These are phyloP conservation scores for Pyricularia grisea DNA, from an alignment of 2,329 filamentous ascomycete genomes.

Conservation along the genomic window DNA sequence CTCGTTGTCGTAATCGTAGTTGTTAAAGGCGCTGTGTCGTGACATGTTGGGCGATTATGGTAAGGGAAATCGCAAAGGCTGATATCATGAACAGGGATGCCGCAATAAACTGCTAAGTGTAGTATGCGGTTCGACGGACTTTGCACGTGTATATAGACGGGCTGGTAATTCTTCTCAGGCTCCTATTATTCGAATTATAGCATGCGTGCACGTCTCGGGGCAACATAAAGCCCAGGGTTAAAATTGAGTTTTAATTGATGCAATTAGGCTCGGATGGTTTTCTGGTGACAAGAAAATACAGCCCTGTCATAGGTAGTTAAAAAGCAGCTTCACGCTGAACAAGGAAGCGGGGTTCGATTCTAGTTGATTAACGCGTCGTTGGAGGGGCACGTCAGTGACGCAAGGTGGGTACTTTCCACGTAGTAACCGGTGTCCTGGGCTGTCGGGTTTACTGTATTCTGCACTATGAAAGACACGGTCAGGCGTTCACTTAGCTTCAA, in stretches of 20 bases:
- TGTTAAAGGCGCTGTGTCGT: slow-evolving; percentile 35
- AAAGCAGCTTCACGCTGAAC: background rate
- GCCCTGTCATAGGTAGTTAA: background rate
- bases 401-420: background rate
- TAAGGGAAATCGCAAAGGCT: background rate
- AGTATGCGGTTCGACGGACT: background rate
- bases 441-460: background rate
- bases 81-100: background rate
- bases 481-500: background rate
- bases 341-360: background rate
- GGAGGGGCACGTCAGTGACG: background rate
- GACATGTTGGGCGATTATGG: slow-evolving; percentile 25
- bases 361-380: background rate
- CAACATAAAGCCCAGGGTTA: background rate
- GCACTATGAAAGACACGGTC: background rate
- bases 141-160: background rate
- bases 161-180: background rate
- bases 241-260: background rate
- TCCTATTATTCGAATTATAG: background rate
- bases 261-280: background rate
- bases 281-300: background rate
- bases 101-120: background rate
- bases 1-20: slow-evolving; percentile 40
- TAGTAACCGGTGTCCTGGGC: background rate
- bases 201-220: background rate